These are phyloP conservation scores for Aspergillus nomiae DNA, from an alignment of 2,329 filamentous ascomycete species.

Conservation along the genomic window DNA sequence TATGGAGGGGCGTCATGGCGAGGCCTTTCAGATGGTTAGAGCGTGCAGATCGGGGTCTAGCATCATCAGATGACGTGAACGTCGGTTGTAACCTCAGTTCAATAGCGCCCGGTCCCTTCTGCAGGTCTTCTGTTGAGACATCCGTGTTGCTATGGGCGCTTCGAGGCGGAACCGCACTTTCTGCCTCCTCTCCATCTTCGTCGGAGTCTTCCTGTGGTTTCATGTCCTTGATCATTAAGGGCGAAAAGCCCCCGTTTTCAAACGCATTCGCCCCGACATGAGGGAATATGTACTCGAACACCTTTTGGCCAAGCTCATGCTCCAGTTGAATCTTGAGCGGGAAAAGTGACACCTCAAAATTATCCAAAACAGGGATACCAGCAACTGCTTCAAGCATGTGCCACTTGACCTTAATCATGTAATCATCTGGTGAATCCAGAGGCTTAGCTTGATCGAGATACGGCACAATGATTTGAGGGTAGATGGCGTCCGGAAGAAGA, in stretches of 20 bases:
- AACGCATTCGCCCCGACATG: conserved; percentile 64
- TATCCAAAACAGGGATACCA: conserved; percentile 94
- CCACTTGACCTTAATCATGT: conserved; percentile 95
- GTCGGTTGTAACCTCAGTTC: conserved; percentile 84
- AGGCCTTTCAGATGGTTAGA: conserved; percentile 34
- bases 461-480: conserved; percentile 93
- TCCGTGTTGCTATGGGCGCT: conserved; percentile 43
- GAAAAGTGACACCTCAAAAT: conserved; percentile 92
- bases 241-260: conserved; percentile 52
- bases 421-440: conserved; percentile 61
- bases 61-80: conserved; percentile 57
- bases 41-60: conserved; percentile 30
- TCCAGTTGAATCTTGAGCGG: conserved; percentile 94
- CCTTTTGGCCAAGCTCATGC: conserved; percentile 83
- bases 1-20: conserved; percentile 36
- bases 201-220: conserved; percentile 55
- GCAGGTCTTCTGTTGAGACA: conserved; percentile 47
- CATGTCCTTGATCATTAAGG: conserved; percentile 56
- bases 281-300: conserved; percentile 98
- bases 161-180: conserved; percentile 29
- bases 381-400: conserved; percentile 98
- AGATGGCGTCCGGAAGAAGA: conserved; percentile 83
- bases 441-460: conserved; percentile 70
- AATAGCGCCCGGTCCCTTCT: conserved; percentile 70
- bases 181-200: conserved; percentile 33